Evolutionary conservation across 768 basidiomycete species (phyloP).

Genomic region (Boletus reticuloceps): DNA sequence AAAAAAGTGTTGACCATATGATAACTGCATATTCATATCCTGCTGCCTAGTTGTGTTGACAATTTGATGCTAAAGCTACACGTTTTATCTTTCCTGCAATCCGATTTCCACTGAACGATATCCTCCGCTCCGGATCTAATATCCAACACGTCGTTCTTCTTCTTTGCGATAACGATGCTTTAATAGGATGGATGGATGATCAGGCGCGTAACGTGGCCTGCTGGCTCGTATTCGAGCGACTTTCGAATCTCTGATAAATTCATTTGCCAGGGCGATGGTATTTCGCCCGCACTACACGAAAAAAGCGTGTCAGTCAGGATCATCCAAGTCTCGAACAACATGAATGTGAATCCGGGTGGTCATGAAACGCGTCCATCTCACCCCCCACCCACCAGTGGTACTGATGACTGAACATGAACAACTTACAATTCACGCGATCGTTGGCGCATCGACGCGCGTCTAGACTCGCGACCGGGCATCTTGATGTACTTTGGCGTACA

Average conservation of each 20-base stretch:
- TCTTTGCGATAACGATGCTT: background rate
- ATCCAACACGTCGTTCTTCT: background rate
- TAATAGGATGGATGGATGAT: background rate
- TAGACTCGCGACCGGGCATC: conserved; percentile 44
- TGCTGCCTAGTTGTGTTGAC: conserved; percentile 1
- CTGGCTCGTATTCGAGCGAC: conserved; percentile 29
- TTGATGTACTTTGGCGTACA: conserved; percentile 52
- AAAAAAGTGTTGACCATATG: conserved; percentile 11
- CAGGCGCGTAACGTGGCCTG: conserved; percentile 9
- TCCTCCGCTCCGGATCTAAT: background rate
- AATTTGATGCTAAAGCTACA: conserved; percentile 24
- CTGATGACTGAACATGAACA: too few species aligned
- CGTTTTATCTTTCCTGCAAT: background rate
- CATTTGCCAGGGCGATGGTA: conserved; percentile 31
- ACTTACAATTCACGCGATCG: conserved; percentile 27
- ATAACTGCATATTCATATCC: background rate
- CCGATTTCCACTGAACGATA: background rate
- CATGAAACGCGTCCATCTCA: background rate
- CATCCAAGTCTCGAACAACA: too few species aligned
- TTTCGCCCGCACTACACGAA: conserved; percentile 16
- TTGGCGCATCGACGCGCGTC: conserved; percentile 20
- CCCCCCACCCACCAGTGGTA: too few species aligned
- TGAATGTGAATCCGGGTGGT: too few species aligned
- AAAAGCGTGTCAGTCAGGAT: background rate
- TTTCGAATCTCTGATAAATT: conserved; percentile 30